Base-by-base conservation (phyloP, 805 yeast genomes). In the Yamadazyma kitorensis region DNA sequence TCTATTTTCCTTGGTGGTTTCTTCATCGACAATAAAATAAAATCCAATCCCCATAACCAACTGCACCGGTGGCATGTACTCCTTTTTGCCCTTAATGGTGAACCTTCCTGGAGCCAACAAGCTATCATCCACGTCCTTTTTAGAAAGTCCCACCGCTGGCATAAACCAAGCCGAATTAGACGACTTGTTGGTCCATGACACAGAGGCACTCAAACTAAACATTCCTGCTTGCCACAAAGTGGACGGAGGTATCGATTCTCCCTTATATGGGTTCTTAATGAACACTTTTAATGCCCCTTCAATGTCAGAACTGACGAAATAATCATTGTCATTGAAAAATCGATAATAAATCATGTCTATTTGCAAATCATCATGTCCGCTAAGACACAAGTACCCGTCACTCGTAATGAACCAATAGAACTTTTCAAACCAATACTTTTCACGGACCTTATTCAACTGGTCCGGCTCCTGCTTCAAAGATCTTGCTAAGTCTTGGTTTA, bases 331-430 rank as follows among this genome's bases (percentile, higher is more conserved):
- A 28, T 76, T 78, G 56, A 88, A 80, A 51, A 86, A 84, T 34
- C 87, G 75, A 48, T 81, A 80, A 51, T 83, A 84, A 17, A 93
- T 74, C 64, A 86, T 74, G 48, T 89, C 96, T 4, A 78, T 71
- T 54, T 91, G 98, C 4, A 76, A 55, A 15, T 70, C 74, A 53
- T 93, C 96, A 43, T 87, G 78, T 2, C 97, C 98, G 29, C 89
- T 87, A 35, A 93, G 58, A 39, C 94, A 84, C 31, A 93, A 61
- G 51, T 84, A 88, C 0, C 93, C 89, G 52, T 91, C 98, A 45
- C 82, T 79, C 0, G 96, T 76, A n/a, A 89, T 68, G 52, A 93
- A 93, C 98, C 98, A 93, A 51, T 72, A 78, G 57, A 82, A 91
- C 57, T 91, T 93, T 54, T 93, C 98, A 63, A 93, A 93, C 86